Percentiles rank a stretch among this genome's conserved stretches.
Evolutionary conservation across 257 asterid genomes (phyloP).

Genomic region (Solanum chiquidenum): DNA sequence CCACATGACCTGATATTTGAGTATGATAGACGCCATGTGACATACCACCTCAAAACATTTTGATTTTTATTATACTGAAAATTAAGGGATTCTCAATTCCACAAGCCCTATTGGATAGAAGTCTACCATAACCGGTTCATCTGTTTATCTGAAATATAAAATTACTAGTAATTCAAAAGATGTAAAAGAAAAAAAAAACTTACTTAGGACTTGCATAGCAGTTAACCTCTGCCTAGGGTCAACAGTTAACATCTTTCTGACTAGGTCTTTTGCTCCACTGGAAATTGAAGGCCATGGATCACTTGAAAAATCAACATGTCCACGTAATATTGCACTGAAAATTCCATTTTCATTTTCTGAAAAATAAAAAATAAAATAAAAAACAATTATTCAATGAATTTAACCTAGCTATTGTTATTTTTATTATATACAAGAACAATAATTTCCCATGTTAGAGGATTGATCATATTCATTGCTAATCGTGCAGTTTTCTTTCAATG

Average conservation of each 20-base stretch:
- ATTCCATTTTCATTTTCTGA: conserved; percentile 80
- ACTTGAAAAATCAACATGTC: conserved; percentile 61
- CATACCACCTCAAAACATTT: no score
- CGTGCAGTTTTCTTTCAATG: neutral
- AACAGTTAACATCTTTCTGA: conserved; percentile 59
- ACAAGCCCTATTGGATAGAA: no score
- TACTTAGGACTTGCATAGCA: conserved; percentile 83
- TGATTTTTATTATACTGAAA: no score
- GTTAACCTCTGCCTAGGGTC: conserved; percentile 78
- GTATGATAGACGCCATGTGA: no score
- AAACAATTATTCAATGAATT: neutral
- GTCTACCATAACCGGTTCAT: no score
- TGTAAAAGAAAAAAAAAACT: neutral
- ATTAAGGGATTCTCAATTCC: no score
- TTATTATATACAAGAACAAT: neutral
- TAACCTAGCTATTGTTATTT: neutral
- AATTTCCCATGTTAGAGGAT: no score
- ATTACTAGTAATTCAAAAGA: neutral
- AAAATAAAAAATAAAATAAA: neutral
- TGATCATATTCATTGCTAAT: neutral
- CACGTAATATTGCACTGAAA: conserved; percentile 65
- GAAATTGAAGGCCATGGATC: conserved; percentile 98
- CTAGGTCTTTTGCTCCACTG: conserved; percentile 73
- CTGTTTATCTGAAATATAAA: no score
- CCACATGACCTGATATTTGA: no score